Conservation (phyloP, 306 rosid species). For the Ochetophila trinervis region DNA sequence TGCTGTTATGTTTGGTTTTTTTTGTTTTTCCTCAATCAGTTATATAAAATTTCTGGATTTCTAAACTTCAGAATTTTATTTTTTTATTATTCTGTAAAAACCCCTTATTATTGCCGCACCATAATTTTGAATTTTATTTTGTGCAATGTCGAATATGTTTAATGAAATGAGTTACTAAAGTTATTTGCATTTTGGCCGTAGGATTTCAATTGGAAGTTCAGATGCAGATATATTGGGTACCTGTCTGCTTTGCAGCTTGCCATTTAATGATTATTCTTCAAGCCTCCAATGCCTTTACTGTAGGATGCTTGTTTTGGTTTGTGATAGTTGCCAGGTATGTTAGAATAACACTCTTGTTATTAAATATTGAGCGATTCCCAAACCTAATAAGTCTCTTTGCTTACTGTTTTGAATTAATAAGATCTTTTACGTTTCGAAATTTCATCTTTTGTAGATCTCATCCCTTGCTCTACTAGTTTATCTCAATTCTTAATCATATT, state of each 20-base stretch:
- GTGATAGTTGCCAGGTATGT: slow-evolving; percentile 74
- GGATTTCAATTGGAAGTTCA: slow-evolving; percentile 91
- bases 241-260: slow-evolving; percentile 64
- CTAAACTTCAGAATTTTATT: no score
- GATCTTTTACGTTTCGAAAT: neutral
- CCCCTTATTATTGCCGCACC: no score
- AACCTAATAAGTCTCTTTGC: neutral
- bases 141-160: no score
- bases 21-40: no score
- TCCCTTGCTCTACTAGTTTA: neutral
- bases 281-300: slow-evolving; percentile 76
- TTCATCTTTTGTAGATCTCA: neutral
- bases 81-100: no score
- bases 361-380: neutral
- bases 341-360: slow-evolving; percentile 8
- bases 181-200: slow-evolving; percentile 33
- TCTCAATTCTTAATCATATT: neutral
- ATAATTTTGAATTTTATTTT: no score
- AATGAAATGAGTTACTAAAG: no score
- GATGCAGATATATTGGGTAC: slow-evolving; percentile 54
- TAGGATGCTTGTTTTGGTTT: slow-evolving; percentile 85
- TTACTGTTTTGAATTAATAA: neutral
- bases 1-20: no score
- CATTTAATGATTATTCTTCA: slow-evolving; percentile 80
- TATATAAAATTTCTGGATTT: no score